These are phyloP conservation scores for Meredithiella fracta DNA, from an alignment of 2,329 filamentous ascomycete species.

Conservation along the genomic window DNA sequence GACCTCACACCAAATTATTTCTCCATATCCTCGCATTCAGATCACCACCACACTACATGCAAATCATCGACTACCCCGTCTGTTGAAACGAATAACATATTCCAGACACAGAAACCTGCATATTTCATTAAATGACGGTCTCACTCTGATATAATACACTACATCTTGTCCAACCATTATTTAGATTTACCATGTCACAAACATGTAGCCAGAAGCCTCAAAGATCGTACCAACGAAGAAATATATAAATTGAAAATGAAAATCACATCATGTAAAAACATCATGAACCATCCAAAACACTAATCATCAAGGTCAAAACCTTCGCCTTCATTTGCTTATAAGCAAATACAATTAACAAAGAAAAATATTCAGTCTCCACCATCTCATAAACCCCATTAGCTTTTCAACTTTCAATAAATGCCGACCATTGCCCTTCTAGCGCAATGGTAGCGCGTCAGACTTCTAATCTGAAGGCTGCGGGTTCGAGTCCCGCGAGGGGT, in stretches of 20 bases:
- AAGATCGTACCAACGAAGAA: background rate
- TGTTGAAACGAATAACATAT: too few species aligned
- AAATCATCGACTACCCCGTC: too few species aligned
- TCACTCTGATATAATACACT: background rate
- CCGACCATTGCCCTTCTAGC: constrained; percentile 10
- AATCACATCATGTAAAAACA: background rate
- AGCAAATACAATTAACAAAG: background rate
- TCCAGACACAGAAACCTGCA: too few species aligned
- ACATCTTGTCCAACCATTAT: background rate
- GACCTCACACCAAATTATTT: background rate
- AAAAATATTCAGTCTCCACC: background rate
- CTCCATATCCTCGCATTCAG: background rate
- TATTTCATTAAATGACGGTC: too few species aligned
- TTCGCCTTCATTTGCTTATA: background rate
- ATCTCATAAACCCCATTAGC: background rate
- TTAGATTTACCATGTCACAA: background rate
- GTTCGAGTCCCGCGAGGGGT: constrained; percentile 15
- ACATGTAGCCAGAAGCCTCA: background rate
- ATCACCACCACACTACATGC: background rate
- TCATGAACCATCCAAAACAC: background rate
- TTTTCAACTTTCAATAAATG: background rate
- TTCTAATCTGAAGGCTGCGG: constrained; percentile 15
- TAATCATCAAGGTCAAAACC: too few species aligned
- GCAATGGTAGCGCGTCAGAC: constrained; percentile 15
- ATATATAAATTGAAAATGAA: background rate